Evolutionary conservation across 306 rosid genomes (phyloP), one percentile per base, ranked within the genome.

Genomic region (Cercis canadensis): DNA sequence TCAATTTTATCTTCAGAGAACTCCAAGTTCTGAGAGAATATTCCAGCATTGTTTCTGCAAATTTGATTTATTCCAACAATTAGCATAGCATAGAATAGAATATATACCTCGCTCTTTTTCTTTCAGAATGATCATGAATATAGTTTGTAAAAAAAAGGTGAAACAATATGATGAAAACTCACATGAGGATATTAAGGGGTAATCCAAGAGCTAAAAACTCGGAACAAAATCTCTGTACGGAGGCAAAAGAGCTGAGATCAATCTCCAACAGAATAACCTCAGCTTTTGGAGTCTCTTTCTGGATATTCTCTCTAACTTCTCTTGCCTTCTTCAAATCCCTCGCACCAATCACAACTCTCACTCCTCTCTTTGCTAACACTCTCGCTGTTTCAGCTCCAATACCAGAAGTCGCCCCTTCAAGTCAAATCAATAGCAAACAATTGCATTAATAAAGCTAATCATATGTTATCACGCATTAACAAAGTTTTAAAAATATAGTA

Each of bases 361-460:
- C 90, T 15, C 98, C 98, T 80, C 90, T 89, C 89, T 86, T 94
- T 52, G 98, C 98, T 47, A 94, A 70, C 41, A 87, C 96, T 60
- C 96, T 87, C 0, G 97, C 98, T 54, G 98, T 94, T 80, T 94
- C 98, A 63, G 88, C 95, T 80, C 98, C 98, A 63, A 90, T 90
- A 2, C 98, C 98, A 32, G 97, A 89, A 13, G 90, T 83, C 13
- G 86, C 96, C 49, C 99, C 97, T 92, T 70, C 69, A 56, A 80
- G 55, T 9, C 15, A 63, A 71, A 37, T 69, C 59, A 56, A 53
- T 39, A 73, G 57, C 41, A 70, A 41, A 41, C 19, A 15, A 4
- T 6, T 15, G 8, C 14, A 40, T 63, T 46, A 76, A 53, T 41
- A n/a, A 32, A 49, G 7, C 13, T 57, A 24, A 24, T 24, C 29